These are phyloP conservation scores for Kwoniella sp. DNA, from an alignment of 768 basidiomycete species.

Conservation along the genomic window DNA sequence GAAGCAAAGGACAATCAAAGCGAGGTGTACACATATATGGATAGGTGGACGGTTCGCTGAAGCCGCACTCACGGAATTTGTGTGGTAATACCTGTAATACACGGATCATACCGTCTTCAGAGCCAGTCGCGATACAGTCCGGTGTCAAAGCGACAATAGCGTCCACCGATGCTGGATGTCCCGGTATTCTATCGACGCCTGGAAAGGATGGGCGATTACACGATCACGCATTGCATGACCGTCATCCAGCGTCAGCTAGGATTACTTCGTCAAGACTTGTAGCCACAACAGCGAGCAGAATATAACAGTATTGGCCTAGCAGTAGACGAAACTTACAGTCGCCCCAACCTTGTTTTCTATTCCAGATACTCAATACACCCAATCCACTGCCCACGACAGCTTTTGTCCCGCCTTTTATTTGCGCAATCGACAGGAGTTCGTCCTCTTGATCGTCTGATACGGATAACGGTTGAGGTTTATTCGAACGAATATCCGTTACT, in stretches of 20 bases:
- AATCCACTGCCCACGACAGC: slow-evolving; percentile 84
- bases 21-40: too few relatives aligned
- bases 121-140: slow-evolving; percentile 80
- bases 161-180: slow-evolving; percentile 89
- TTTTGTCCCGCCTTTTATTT: slow-evolving; percentile 85
- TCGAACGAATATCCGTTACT: slow-evolving; percentile 85
- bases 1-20: too few relatives aligned
- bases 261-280: neutral
- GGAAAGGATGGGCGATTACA: neutral
- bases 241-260: neutral
- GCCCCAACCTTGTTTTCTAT: slow-evolving; percentile 80
- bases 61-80: slow-evolving; percentile 65
- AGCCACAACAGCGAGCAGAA: neutral
- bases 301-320: too few relatives aligned
- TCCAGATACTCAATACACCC: slow-evolving; percentile 87
- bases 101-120: slow-evolving; percentile 85
- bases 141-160: slow-evolving; percentile 73
- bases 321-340: slow-evolving; percentile 63
- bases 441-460: slow-evolving; percentile 97
- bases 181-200: slow-evolving; percentile 55
- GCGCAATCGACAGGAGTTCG: slow-evolving; percentile 79
- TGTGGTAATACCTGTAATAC: slow-evolving; percentile 86
- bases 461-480: slow-evolving; percentile 72
- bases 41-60: too few relatives aligned
- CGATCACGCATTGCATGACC: too few relatives aligned